Evolutionary conservation across 2,329 filamentous ascomycete genomes (phyloP), one percentile per base, ranked within the genome.

Genomic region (Mycosphaerelloides madeirae): DNA sequence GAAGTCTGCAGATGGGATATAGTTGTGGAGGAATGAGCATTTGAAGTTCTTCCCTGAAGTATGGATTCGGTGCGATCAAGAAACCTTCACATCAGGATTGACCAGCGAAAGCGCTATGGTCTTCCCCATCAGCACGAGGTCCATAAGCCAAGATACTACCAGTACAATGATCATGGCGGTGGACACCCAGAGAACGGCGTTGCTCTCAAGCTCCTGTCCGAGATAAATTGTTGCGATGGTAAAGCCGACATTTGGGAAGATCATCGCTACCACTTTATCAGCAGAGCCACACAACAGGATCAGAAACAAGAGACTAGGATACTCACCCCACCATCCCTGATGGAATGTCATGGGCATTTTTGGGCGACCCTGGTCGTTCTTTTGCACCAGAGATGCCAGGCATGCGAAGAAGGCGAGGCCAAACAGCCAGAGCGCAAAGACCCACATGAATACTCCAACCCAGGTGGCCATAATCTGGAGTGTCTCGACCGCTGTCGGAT

Each of bases 191-290:
- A 71, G 54, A 3, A 83, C 64, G 0, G 68, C 76, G 0, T 69
- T 52, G 52, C 77, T 83, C 2, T 70, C 62, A 6, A 83, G 63
- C 29, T 56, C 54, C 35, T 57, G 68, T 1, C 76, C 80, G 31
- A 83, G 68, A 16, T 76, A 68, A 35, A 84, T 77, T 8, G 75
- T 76, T 0, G 78, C 74, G 33, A 84, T 68, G 1, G 77, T 79
- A 46, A 83, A 77, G 0, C 81, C 81, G 1, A 77, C 78, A 48
- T 84, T 84, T 6, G 81, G 81, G 58, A 84, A 84, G 31, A 84
- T 75, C 59, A 81, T 78, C 3, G 78, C 49, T 50, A 31, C 22
- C 22, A 6, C 9, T 25, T 9, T 6, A 9, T 5, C 22, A 25
- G 22, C 22, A 25, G 22, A 5, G 22, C 22, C n/a, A n/a, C n/a